Evolutionary conservation across 257 asterid genomes (phyloP), one percentile per base, ranked within the genome.

Genomic region (Nicotiana obtusifolia): DNA sequence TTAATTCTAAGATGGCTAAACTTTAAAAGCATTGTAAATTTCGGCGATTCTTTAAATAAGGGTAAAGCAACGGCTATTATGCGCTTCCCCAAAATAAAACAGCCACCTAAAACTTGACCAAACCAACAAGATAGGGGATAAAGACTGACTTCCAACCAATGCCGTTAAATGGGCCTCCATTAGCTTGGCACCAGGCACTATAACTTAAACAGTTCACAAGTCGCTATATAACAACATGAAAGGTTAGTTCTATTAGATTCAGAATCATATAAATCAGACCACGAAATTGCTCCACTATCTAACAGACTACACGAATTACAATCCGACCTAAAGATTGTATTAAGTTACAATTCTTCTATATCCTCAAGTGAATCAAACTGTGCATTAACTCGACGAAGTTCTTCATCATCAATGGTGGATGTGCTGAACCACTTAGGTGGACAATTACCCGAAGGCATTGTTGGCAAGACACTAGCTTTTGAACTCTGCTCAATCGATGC

Each of bases 351-450:
- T 56, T 90, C 91, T 88, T 89, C 94, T 47, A 94, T 78, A 61
- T 88, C 90, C 88, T 92, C 92, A 3, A 91, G 89, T 47, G 95
- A 87, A 82, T 89, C 86, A 87, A 93, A 93, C 33, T 88, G 89
- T 16, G 89, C 89, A 87, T 90, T 85, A 26, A 95, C 62, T 49
- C 49, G 85, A 78, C 85, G 16, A 54, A 92, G 87, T 49, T 89
- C 85, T 65, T 93, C 95, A 19, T 89, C 89, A 78, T 91, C 92
- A 59, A 91, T 49, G 7, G 85, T 61, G 64, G 59, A 56, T 9
- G 90, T 80, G 75, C 78, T 88, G 31, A 91, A 86, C 98, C 97
- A 91, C 84, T 91, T 91, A 5, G 89, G 89, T 10, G 88, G 91
- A 81, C 82, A 81, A 81, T 83, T 64, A 64, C 16, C 20, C 7